Conservation (phyloP, 1,139 yeast species). For the Torulaspora pretoriensis region DNA sequence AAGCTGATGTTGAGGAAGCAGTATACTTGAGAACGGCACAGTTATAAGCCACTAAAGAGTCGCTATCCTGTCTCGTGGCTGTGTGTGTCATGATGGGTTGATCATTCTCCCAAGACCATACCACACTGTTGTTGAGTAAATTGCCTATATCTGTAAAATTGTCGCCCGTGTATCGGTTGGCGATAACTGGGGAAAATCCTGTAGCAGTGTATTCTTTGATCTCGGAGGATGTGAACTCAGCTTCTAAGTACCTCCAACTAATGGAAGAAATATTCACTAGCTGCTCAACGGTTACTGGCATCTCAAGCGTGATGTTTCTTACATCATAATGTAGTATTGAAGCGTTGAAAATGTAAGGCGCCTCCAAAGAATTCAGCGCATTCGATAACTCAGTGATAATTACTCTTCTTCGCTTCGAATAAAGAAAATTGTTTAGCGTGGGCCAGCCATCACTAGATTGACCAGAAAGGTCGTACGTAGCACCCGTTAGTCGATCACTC, state of each 20-base stretch:
- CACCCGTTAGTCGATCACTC: slow-evolving; percentile 26
- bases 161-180: slow-evolving; percentile 26
- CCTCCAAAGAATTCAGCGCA: slow-evolving; percentile 11
- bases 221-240: slow-evolving; percentile 38
- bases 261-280: slow-evolving; percentile 13
- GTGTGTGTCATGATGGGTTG: slow-evolving; percentile 43
- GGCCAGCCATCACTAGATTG: slow-evolving; percentile 40
- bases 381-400: slow-evolving; percentile 22
- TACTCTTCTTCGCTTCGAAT: slow-evolving; percentile 42
- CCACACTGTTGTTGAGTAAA: slow-evolving; percentile 39
- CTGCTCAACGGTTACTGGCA: slow-evolving; percentile 26
- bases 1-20: slow-evolving; percentile 37
- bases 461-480: slow-evolving; percentile 24
- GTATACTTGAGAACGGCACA: slow-evolving; percentile 50
- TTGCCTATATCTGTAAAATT: slow-evolving; percentile 32
- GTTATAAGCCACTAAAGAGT: slow-evolving; percentile 43
- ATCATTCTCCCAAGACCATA: slow-evolving; percentile 68
- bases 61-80: slow-evolving; percentile 18
- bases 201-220: slow-evolving; percentile 43
- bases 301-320: slow-evolving; percentile 22
- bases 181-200: slow-evolving; percentile 60
- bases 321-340: slow-evolving; percentile 18
- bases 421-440: slow-evolving; percentile 43
- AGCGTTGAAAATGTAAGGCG: slow-evolving; percentile 20
- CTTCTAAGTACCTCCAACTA: slow-evolving; percentile 40